These are phyloP conservation scores for Colletotrichum brevisporum DNA, from an alignment of 2,329 filamentous ascomycete genomes.

Conservation along the genomic window DNA sequence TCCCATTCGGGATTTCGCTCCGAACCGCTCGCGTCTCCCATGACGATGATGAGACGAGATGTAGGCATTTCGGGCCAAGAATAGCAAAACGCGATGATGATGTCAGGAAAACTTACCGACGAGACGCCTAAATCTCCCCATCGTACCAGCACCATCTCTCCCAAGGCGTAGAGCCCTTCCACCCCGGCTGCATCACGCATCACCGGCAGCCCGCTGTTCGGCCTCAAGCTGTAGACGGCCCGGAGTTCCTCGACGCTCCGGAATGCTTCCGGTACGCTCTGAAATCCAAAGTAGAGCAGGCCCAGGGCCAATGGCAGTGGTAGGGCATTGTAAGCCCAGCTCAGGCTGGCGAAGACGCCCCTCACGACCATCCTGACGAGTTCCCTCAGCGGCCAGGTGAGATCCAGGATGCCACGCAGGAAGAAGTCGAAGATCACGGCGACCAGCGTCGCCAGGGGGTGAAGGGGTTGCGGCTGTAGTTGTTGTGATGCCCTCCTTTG, in stretches of 20 bases:
- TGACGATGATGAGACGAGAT: slow-evolving; percentile 16
- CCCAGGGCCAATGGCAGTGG: slow-evolving; percentile 35
- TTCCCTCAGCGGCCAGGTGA: slow-evolving; percentile 34
- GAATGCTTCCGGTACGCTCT: slow-evolving; percentile 32
- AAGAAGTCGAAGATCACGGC: slow-evolving; percentile 37
- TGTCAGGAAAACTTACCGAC: slow-evolving; percentile 36
- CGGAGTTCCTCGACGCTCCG: slow-evolving; percentile 33
- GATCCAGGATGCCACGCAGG: slow-evolving; percentile 30
- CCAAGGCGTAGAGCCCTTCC: slow-evolving; percentile 34
- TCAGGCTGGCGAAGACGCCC: slow-evolving; percentile 29
- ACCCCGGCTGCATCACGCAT: slow-evolving; percentile 18
- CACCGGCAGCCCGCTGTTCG: slow-evolving; percentile 2
- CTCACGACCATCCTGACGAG: slow-evolving; percentile 27
- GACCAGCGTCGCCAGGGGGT: slow-evolving; percentile 26
- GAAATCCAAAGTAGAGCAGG: slow-evolving; percentile 36
- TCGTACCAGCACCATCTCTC: slow-evolving; percentile 35
- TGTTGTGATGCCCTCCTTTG: slow-evolving; percentile 21
- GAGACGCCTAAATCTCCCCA: slow-evolving; percentile 36
- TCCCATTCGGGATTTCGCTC: background rate
- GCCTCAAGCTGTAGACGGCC: slow-evolving; percentile 10
- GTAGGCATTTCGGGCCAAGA: slow-evolving; percentile 8
- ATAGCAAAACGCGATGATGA: slow-evolving; percentile 7
- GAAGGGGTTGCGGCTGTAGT: slow-evolving; percentile 24
- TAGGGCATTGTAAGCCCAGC: slow-evolving; percentile 34
- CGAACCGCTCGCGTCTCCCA: background rate